Base-by-base conservation (phyloP, 2,329 filamentous ascomycete genomes). In the Ceratocystiopsis minuta region DNA sequence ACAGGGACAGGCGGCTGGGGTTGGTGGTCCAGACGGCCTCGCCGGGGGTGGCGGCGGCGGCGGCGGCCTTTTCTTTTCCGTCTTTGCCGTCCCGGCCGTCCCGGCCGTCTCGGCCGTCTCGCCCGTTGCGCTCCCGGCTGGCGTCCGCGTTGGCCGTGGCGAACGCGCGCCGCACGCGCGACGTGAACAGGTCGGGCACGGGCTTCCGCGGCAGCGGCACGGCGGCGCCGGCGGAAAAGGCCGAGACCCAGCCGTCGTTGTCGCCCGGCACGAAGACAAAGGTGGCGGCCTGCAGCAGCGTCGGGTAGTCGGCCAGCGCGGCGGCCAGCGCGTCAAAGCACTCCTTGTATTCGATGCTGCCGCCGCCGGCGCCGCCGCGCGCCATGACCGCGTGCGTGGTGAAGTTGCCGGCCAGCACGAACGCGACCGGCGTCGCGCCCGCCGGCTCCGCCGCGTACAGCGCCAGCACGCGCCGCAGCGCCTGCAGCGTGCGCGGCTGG, bases 321-420 rank as follows among this genome's bases (percentile, higher is more conserved):
- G 78, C 76, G 3, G 90, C 88, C 13, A 98, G 70, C 10, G 78
- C 75, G 60, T 98, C 86, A 57, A 96, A 95, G 56, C 82, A 80
- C 60, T 96, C 90, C 63, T 96, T 96, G 64, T 94, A 96, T 60
- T 93, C 86, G 51, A 96, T 87, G 58, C 83, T 88, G 34, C 84
- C 83, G 17, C 80, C 78, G 20, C 20, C 7, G 36, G 72, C 78
- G 34, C 75, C 78, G 28, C 75, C 78, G 41, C 72, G 66, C 7
- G 74, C 71, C 63, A 80, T 75, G 48, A 79, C 69, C 28, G 75
- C 72, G 41, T 78, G 65, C 42, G 68, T 65, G 16, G 72, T 70
- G 52, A 98, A 96, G 57, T 90, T 93, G 34, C 90, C 90, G 38
- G 84, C 75, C 7, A 98, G 61, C 37, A 95, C 65, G 53, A 96